phyloP scores from a whole-genome alignment of 805 yeast species.

The Yarrowia sp. region DNA sequence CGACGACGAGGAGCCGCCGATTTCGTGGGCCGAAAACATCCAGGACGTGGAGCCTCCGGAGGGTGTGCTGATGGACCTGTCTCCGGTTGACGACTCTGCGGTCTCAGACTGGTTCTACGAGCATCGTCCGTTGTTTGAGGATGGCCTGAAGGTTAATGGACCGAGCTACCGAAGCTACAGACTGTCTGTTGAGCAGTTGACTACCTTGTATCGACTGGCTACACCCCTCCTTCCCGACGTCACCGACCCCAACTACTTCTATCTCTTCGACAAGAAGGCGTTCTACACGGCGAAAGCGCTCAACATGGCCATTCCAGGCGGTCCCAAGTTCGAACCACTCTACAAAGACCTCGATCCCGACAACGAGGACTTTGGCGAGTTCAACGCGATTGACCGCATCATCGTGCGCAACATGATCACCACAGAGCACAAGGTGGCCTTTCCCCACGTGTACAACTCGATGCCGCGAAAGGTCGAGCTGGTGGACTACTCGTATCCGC shows the following conservation, averaged over 20 bases:
- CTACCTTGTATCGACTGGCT: constrained; percentile 63
- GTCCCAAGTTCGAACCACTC: constrained; percentile 91
- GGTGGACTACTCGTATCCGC: constrained; percentile 64
- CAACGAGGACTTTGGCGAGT: constrained; percentile 79
- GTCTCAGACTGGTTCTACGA: constrained; percentile 81
- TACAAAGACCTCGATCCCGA: constrained; percentile 62
- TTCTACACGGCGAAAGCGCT: constrained; percentile 90
- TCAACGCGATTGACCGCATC: constrained; percentile 82
- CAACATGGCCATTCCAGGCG: constrained; percentile 86
- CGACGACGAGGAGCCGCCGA: constrained; percentile 96
- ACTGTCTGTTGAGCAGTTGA: constrained; percentile 58
- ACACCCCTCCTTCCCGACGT: constrained; percentile 66
- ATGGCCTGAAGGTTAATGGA: constrained; percentile 59
- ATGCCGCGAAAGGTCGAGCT: constrained; percentile 62
- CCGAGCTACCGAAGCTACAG: constrained; percentile 75
- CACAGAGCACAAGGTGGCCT: constrained; percentile 84
- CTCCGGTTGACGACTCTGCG: constrained; percentile 57
- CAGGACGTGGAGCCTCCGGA: constrained; percentile 70
- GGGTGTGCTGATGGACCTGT: constrained; percentile 66
- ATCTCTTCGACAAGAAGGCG: constrained; percentile 73
- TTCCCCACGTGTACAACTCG: constrained; percentile 80
- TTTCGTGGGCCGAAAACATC: constrained; percentile 76
- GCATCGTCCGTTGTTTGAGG: constrained; percentile 65
- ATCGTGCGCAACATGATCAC: constrained; percentile 74
- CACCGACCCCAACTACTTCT: constrained; percentile 57